These are phyloP conservation scores for Cryptococcus sp. DNA, from an alignment of 1,284 basidiomycete species.

Conservation along the genomic window DNA sequence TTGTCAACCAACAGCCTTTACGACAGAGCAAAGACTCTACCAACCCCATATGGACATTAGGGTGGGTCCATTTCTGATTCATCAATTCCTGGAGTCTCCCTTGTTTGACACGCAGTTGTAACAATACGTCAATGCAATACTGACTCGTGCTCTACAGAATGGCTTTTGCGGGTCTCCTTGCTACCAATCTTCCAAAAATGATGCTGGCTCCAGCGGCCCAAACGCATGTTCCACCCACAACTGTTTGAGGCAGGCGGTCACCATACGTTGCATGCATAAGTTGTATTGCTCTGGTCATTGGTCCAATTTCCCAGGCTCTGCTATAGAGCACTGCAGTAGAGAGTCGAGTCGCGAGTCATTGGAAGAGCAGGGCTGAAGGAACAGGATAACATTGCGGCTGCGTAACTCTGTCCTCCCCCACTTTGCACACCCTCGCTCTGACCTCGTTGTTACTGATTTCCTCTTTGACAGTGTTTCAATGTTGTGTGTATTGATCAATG, in stretches of 20 bases:
- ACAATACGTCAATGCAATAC: background rate
- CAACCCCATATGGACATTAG: conserved; percentile 40
- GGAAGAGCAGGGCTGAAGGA: no score
- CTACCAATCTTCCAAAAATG: conserved; percentile 40
- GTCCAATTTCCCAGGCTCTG: no score
- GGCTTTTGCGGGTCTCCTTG: conserved; percentile 42
- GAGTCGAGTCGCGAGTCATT: no score
- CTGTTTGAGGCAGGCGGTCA: background rate
- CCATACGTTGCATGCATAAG: conserved; percentile 1
- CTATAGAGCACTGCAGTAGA: no score
- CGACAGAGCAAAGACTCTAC: conserved; percentile 36
- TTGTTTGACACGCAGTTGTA: background rate
- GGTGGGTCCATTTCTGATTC: conserved; percentile 28
- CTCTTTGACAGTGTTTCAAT: no score
- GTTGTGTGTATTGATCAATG: no score
- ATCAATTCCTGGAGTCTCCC: background rate
- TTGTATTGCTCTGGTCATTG: background rate
- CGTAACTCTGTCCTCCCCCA: no score
- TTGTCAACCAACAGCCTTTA: conserved; percentile 42
- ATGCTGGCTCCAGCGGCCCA: conserved; percentile 32
- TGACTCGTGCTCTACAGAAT: conserved; percentile 25
- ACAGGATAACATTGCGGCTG: no score
- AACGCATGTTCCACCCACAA: background rate
- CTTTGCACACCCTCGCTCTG: no score
- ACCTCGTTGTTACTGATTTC: no score